Base-by-base conservation (phyloP, 345 rosid genomes). In the Eucalyptus cloeziana region DNA sequence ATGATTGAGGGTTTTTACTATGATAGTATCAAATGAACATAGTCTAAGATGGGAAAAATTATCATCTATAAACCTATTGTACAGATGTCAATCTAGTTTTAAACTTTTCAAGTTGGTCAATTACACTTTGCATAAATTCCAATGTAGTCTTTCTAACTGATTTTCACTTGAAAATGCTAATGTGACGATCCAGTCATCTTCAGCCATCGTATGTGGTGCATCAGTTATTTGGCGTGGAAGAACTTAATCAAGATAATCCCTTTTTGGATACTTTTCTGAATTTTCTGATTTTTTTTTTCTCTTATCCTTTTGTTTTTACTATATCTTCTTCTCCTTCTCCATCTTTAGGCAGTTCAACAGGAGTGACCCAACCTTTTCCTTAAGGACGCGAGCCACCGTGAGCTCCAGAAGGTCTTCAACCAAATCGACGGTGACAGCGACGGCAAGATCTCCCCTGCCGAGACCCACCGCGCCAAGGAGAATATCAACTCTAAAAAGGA, bases 171-270 rank as follows among this genome's bases (percentile, higher is more conserved):
- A 27, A 60, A 30, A 62, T 27, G 8, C 69, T 30, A 27, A 62
- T 30, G 16, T 13, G 16, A 62, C 7, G 0, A 62, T 62, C 17
- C 8, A 30, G 0, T 13, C 8, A 1, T 30, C 69, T 12, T 30
- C 16, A 27, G 1, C 8, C 33, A 6, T 62, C 1, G 1, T 58
- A 58, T 2, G 6, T 5, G 64, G 7, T 7, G 3, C 13, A 10
- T 10, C 4, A 6, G 2, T 62, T 12, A 62, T 30, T 4, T 13
- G 1, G 33, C 16, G 1, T 62, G 69, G 17, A 62, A 62, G 69
- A 62, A 62, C 16, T 62, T 13, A 62, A 62, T 3, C 1, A 2
- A 27, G n/a, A 62, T 13, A 6, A 30, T 0, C 2, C n/a, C 15
- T 30, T 62, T 62, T 62, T 1, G 8, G 4, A 30, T 30, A 30